Conservation (phyloP, 2,329 filamentous ascomycete species). For the Tolypocladium tundrense region DNA sequence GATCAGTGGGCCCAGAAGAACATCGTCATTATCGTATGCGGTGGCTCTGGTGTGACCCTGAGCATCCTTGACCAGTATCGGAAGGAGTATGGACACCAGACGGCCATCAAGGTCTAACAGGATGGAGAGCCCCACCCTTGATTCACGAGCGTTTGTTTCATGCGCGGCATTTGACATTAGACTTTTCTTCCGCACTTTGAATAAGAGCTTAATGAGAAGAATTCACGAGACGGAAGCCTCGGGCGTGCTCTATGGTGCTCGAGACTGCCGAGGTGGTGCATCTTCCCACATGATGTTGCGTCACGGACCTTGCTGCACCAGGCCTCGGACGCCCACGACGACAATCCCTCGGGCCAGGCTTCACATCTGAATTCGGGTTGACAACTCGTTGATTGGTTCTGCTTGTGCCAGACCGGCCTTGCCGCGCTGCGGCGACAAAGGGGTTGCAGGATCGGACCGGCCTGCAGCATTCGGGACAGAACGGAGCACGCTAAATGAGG, state of each 20-base stretch:
- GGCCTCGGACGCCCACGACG: not conserved
- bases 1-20: constrained; percentile 56
- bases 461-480: not conserved
- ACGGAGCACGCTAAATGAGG: not conserved
- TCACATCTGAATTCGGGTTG: not conserved
- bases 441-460: not conserved
- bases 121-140: not conserved
- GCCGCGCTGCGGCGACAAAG: not conserved
- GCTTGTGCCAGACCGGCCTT: not conserved
- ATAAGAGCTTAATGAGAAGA: constrained; percentile 5
- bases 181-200: not conserved
- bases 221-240: constrained; percentile 1
- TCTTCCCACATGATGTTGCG: not conserved
- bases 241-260: not conserved
- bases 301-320: not conserved
- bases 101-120: constrained; percentile 19
- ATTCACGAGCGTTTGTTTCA: constrained; percentile 1
- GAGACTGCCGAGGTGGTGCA: not conserved
- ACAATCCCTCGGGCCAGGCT: not conserved
- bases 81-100: constrained; percentile 28
- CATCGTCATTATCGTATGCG: constrained; percentile 78
- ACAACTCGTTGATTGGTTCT: not conserved
- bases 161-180: not conserved
- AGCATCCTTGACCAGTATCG: constrained; percentile 50
- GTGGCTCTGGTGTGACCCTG: constrained; percentile 58